Base-by-base conservation (phyloP, 169 alveolate species). In the Babesia divergens region DNA sequence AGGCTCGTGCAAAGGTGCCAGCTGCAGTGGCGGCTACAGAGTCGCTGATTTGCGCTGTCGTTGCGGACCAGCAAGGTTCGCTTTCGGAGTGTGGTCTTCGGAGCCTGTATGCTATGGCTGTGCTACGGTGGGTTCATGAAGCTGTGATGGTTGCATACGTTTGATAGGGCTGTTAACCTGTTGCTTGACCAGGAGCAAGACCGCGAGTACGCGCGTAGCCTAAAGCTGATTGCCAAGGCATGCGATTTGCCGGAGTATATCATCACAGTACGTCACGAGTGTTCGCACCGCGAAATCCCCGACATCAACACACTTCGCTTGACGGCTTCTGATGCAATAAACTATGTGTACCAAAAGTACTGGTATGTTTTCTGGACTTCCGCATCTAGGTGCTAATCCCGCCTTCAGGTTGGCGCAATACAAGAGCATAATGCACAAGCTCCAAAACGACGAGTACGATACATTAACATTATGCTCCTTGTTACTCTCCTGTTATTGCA, bases 131-230 rank as follows among this genome's bases (percentile, higher is more conserved):
- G 0, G 65, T 51, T 0, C 29, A 3, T 13, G 24, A 5, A 0
- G 20, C 37, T 28, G 43, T 11, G 24, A 3, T 9, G 6, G n/a
- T 20, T 32, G 5, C 54, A 71, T 71, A 9, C 2, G 22, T 13
- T 34, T 2, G n/a, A 6, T 43, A 77, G 86, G 40, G 66, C 86
- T 24, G 80, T 77, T 3, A 77, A 77, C 65, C 42, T 77, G 74
- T 52, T 77, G 31, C 53, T 77, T 18, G 86, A 77, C 68, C 86
- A 77, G 43, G 86, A 67, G 46, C 86, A 77, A 56, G 75, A 65
- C 40, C 43, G 72, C 24, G 62, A 56, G 38, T 77, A 77, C 31
- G 86, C 86, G 32, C 66, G 60, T 31, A 77, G 86, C 72, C 9
- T 77, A 64, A 52, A 35, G 0, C 35, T 38, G 26, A 22, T 77